A percentile compares a stretch with the other conserved stretches of the same genome.
phyloP scores from a whole-genome alignment of 2,329 filamentous ascomycete species.

The Tolypocladium guangdongense region DNA sequence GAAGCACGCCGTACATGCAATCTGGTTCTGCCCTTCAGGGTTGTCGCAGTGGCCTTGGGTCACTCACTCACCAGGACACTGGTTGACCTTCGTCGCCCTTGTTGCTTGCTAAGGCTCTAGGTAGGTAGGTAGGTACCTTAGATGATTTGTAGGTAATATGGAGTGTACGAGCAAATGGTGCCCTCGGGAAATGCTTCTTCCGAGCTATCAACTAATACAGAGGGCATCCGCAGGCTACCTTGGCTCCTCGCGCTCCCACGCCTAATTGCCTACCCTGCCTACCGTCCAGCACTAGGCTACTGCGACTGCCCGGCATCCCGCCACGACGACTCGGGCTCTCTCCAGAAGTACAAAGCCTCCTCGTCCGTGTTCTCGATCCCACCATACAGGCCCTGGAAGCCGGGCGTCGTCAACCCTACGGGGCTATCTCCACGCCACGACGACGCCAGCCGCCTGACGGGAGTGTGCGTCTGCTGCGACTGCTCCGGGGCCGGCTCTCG shows the following conservation, averaged over 20 bases:
- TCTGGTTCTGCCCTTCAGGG: not conserved
- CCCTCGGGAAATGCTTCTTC: not conserved
- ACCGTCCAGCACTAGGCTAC: not conserved
- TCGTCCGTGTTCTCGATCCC: constrained; percentile 38
- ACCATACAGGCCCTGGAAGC: constrained; percentile 35
- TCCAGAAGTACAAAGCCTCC: not conserved
- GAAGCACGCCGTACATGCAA: not conserved
- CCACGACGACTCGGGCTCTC: not conserved
- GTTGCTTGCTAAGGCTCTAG: too few species aligned
- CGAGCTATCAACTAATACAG: not conserved
- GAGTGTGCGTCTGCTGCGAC: not conserved
- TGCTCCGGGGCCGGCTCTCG: not conserved
- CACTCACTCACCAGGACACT: not conserved
- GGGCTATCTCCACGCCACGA: constrained; percentile 16
- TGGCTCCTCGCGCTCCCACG: not conserved
- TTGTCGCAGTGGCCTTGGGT: not conserved
- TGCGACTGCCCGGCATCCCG: not conserved
- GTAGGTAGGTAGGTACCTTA: too few species aligned
- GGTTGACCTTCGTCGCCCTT: too few species aligned
- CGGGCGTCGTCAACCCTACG: constrained; percentile 27
- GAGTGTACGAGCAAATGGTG: not conserved
- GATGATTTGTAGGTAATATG: too few species aligned
- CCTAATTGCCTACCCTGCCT: not conserved
- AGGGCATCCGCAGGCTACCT: not conserved
- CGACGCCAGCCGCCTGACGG: not conserved